Conservation (phyloP, 805 yeast species). For the Komagataella kurtzmanii region DNA sequence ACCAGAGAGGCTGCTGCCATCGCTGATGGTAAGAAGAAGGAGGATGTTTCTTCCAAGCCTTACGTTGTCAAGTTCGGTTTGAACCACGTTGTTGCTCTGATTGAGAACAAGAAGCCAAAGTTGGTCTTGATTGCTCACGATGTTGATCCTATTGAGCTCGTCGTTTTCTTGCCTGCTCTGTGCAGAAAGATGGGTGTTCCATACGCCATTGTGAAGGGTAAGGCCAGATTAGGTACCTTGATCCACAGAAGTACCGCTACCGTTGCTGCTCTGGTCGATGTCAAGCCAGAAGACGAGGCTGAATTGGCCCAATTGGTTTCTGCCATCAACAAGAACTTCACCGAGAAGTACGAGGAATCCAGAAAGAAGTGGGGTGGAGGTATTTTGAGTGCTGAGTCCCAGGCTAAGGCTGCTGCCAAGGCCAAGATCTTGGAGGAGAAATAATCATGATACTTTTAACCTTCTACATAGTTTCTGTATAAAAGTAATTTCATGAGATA, state of each 20-base stretch:
- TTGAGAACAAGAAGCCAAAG: slow-evolving; percentile 98
- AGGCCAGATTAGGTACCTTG: slow-evolving; percentile 95
- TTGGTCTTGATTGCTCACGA: slow-evolving; percentile 96
- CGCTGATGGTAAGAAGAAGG: slow-evolving; percentile 95
- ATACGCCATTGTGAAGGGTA: slow-evolving; percentile 96
- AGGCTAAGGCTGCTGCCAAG: slow-evolving; percentile 30
- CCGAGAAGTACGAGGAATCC: slow-evolving; percentile 86
- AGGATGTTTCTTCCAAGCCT: slow-evolving; percentile 95
- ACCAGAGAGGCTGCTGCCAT: slow-evolving; percentile 98
- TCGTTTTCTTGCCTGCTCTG: slow-evolving; percentile 93
- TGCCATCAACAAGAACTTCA: slow-evolving; percentile 86
- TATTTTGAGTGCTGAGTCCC: slow-evolving; percentile 90
- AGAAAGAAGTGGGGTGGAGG: slow-evolving; percentile 99
- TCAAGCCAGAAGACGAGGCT: slow-evolving; percentile 87
- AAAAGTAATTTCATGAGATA: not conserved
- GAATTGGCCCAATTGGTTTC: slow-evolving; percentile 87
- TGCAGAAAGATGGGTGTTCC: slow-evolving; percentile 99
- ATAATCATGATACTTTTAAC: not conserved
- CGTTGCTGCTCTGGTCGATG: slow-evolving; percentile 95
- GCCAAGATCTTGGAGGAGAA: not conserved
- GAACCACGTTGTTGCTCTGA: slow-evolving; percentile 94
- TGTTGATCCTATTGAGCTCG: slow-evolving; percentile 98
- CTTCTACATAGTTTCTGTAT: not conserved
- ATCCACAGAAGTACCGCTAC: slow-evolving; percentile 97
- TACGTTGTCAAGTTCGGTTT: slow-evolving; percentile 95